These are phyloP conservation scores for Recurvomyces mirabilis DNA, from an alignment of 495 filamentous ascomycete species.

Conservation along the genomic window DNA sequence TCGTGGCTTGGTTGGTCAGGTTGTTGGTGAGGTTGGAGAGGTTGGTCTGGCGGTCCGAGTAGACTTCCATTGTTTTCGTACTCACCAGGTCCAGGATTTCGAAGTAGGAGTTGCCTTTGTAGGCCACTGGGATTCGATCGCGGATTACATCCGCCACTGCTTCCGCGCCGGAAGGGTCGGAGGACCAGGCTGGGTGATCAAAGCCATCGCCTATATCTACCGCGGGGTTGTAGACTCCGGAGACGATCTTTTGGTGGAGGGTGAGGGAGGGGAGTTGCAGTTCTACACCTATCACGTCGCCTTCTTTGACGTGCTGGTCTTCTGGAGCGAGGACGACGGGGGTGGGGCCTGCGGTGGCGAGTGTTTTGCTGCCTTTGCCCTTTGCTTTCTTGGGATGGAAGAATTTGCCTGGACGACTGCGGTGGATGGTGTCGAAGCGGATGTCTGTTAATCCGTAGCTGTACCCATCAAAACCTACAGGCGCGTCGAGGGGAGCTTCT, in stretches of 20 bases:
- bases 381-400: conserved; percentile 42
- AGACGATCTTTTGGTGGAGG: conserved; percentile 77
- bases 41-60: conserved; percentile 62
- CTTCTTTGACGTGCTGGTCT: conserved; percentile 46
- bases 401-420: conserved; percentile 83
- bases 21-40: conserved; percentile 29
- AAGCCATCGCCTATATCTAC: conserved; percentile 55
- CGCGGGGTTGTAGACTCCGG: conserved; percentile 74
- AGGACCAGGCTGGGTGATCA: conserved; percentile 27
- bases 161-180: conserved; percentile 25
- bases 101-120: conserved; percentile 86
- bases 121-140: conserved; percentile 86
- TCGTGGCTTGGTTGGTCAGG: conserved; percentile 29
- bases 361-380: conserved; percentile 42
- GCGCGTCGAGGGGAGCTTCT: conserved; percentile 83
- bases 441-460: conserved; percentile 89
- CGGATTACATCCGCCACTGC: conserved; percentile 67
- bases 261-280: conserved; percentile 78
- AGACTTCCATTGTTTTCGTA: conserved; percentile 78
- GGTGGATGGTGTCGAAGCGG: conserved; percentile 80
- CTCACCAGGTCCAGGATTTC: conserved; percentile 87
- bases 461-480: conserved; percentile 92
- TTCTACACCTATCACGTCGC: conserved; percentile 90
- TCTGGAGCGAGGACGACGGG: conserved; percentile 24
- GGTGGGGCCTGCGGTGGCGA: conserved; percentile 30